These are phyloP conservation scores for Cardiosporidium cionae DNA, from an alignment of 169 alveolate genomes.

Conservation along the genomic window DNA sequence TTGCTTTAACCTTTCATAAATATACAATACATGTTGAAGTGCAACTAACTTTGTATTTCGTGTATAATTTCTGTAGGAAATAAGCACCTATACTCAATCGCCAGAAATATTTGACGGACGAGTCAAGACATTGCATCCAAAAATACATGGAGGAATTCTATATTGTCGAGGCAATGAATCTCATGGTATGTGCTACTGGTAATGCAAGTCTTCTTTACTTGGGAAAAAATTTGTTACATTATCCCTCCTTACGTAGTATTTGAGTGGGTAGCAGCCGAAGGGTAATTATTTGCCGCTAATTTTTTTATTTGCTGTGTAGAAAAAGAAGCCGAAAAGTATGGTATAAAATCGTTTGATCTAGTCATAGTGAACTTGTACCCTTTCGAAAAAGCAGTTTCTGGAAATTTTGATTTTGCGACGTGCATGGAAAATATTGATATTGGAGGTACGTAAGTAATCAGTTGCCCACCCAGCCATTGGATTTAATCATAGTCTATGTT, in stretches of 20 bases:
- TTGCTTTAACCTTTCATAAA: neutral
- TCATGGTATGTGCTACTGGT: neutral
- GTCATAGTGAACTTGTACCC: slow-evolving; percentile 34
- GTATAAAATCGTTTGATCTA: slow-evolving; percentile 23
- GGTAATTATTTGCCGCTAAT: neutral
- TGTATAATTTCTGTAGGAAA: neutral
- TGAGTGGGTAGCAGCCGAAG: no score
- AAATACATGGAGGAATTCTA: slow-evolving; percentile 38
- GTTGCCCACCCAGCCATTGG: no score
- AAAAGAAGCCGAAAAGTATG: slow-evolving; percentile 22
- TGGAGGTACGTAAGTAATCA: no score
- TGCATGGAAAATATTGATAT: slow-evolving; percentile 42
- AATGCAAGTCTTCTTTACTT: no score
- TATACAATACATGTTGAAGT: neutral
- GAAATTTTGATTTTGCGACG: neutral
- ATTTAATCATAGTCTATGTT: no score
- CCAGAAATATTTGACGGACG: slow-evolving; percentile 41
- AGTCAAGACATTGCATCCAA: slow-evolving; percentile 41
- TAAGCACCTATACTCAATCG: slow-evolving; percentile 31
- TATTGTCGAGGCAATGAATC: slow-evolving; percentile 31
- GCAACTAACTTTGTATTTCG: neutral
- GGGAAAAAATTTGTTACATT: no score
- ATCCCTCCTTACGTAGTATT: no score
- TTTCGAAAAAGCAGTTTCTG: slow-evolving; percentile 24
- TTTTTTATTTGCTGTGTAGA: slow-evolving; percentile 1